phyloP scores from a whole-genome alignment of 164 flowering plant genomes.

The Kalanchoe fedtschenkoi region DNA sequence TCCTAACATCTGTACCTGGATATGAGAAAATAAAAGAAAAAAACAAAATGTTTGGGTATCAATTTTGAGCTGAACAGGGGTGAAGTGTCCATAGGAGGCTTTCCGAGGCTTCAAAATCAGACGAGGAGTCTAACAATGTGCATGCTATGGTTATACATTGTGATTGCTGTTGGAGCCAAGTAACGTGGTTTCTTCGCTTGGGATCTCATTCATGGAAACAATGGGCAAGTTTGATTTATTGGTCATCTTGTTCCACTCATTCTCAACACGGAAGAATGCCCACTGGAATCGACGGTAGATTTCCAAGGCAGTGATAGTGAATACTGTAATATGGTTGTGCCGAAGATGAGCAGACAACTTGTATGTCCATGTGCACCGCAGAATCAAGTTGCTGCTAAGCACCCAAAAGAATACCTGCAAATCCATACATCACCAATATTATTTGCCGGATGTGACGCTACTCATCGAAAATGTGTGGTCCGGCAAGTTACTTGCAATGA shows the following conservation, averaged over 20 bases:
- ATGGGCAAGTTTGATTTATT: constrained; percentile 43
- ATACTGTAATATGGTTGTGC: constrained; percentile 75
- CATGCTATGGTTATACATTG: constrained; percentile 36
- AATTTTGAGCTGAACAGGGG: constrained; percentile 18
- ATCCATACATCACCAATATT: constrained; percentile 1
- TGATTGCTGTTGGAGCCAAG: constrained; percentile 35
- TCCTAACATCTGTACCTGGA: no score
- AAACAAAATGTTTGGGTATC: no score
- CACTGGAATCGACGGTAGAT: constrained; percentile 86
- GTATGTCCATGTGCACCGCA: constrained; percentile 94
- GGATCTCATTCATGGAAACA: constrained; percentile 30
- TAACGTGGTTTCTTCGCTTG: constrained; percentile 57
- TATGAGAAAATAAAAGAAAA: no score
- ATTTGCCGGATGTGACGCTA: not conserved
- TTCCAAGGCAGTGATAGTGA: constrained; percentile 66
- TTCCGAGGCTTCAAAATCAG: not conserved
- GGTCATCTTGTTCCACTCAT: constrained; percentile 74
- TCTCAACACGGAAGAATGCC: constrained; percentile 90
- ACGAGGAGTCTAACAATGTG: not conserved
- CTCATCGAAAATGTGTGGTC: no score
- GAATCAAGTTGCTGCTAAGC: constrained; percentile 72
- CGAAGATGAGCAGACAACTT: constrained; percentile 96
- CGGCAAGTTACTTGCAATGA: no score
- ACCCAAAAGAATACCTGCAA: constrained; percentile 82
- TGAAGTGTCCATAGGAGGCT: not conserved